Conservation (phyloP, 139 green algal genomes). For the Microglena sp. region DNA sequence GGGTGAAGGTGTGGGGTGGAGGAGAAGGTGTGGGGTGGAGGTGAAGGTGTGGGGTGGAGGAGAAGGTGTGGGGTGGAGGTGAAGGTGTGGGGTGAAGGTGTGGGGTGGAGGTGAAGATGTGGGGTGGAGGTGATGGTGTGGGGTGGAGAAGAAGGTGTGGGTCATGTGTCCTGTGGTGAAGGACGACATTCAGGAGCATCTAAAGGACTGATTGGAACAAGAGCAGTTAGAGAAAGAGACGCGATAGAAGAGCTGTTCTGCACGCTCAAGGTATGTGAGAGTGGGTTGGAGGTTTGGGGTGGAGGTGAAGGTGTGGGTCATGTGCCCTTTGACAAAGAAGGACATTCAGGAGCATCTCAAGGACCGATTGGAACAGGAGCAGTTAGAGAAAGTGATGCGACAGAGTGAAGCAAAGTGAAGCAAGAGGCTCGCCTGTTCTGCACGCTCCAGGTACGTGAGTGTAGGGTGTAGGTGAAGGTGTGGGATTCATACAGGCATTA, state of each 20-base stretch:
- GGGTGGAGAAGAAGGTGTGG: too few relatives aligned
- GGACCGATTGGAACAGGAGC: conserved; percentile 6
- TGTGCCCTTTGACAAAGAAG: conserved; percentile 62
- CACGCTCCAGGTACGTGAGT: conserved; percentile 43
- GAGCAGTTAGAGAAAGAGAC: conserved; percentile 15
- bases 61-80: too few relatives aligned
- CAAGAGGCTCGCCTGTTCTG: conserved; percentile 86
- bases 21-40: too few relatives aligned
- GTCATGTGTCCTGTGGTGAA: conserved; percentile 70
- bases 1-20: too few relatives aligned
- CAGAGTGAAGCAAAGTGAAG: conserved; percentile 22
- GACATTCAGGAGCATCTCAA: conserved; percentile 78
- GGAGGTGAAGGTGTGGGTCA: conserved; percentile 71
- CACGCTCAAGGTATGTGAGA: conserved; percentile 43
- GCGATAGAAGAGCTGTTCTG: conserved; percentile 94
- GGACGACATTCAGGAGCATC: conserved; percentile 71
- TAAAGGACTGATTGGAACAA: conserved; percentile 30
- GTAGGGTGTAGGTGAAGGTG: too few relatives aligned
- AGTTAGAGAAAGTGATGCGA: conserved; percentile 10
- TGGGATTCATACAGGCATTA: conserved; percentile 24
- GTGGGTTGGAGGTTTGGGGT: conserved; percentile 63
- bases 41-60: too few relatives aligned
- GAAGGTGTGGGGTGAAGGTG: too few relatives aligned
- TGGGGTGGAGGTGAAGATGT: too few relatives aligned
- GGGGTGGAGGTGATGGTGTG: too few relatives aligned